Evolutionary conservation across 2,329 filamentous ascomycete genomes (phyloP).

Genomic region (Fusarium sp.): DNA sequence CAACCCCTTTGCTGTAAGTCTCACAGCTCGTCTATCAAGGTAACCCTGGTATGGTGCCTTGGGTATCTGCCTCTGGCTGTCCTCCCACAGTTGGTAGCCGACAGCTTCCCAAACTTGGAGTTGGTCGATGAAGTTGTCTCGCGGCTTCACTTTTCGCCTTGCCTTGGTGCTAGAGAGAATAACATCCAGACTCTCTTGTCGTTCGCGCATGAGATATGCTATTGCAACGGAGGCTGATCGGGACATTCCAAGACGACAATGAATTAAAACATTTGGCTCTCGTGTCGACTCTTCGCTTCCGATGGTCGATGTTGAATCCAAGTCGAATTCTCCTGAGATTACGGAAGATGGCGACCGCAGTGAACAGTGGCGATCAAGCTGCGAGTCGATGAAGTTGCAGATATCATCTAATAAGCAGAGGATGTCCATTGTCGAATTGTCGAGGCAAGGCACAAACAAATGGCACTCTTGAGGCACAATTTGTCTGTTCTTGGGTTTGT

Average conservation of each 20-base stretch:
- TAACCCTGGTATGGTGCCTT: conserved; percentile 43
- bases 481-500: conserved; percentile 28
- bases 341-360: background rate
- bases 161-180: conserved; percentile 35
- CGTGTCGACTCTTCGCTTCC: conserved; percentile 4
- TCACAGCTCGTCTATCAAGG: conserved; percentile 28
- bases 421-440: conserved; percentile 42
- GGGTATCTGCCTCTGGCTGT: conserved; percentile 38
- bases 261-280: conserved; percentile 44
- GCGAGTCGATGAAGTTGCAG: conserved; percentile 44
- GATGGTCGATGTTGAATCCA: conserved; percentile 6
- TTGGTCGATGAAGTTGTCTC: conserved; percentile 47
- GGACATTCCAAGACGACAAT: conserved; percentile 50
- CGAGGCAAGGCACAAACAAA: conserved; percentile 40
- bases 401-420: conserved; percentile 36
- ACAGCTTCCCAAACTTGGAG: conserved; percentile 48
- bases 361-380: conserved; percentile 7
- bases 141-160: conserved; percentile 43
- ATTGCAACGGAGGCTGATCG: conserved; percentile 47
- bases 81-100: conserved; percentile 46
- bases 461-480: conserved; percentile 38
- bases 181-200: conserved; percentile 21
- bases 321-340: background rate
- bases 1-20: conserved; percentile 34
- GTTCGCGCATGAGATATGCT: conserved; percentile 49